Evolutionary conservation across 192 early-diverging fungal species (phyloP).

Genomic region (Phlyctochytrium arcticum): DNA sequence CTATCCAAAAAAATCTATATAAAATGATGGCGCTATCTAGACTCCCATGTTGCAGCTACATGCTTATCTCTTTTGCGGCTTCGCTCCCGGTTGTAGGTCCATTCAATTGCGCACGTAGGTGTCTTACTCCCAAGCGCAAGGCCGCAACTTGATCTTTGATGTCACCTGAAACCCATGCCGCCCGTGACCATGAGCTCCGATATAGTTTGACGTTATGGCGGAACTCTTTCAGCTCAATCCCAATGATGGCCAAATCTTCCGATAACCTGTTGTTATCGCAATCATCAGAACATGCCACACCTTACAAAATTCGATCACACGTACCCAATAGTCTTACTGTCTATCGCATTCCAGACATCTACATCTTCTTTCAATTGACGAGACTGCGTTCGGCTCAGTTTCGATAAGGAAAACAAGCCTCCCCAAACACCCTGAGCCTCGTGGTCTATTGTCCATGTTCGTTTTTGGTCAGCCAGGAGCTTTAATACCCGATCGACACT

Average conservation of each 20-base stretch:
- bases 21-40: too few relatives aligned
- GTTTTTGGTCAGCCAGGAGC: neutral
- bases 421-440: neutral
- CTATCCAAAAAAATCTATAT: too few relatives aligned
- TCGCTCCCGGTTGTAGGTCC: too few relatives aligned
- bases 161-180: conserved; percentile 1
- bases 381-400: conserved; percentile 10
- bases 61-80: too few relatives aligned
- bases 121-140: neutral
- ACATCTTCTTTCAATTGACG: conserved; percentile 19
- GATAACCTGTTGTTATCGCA: neutral
- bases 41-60: too few relatives aligned
- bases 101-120: too few relatives aligned
- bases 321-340: neutral
- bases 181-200: conserved; percentile 6
- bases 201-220: conserved; percentile 16
- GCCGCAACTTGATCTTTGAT: conserved; percentile 8
- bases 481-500: neutral
- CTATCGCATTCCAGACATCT: conserved; percentile 12
- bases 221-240: conserved; percentile 7
- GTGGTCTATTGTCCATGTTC: too few relatives aligned
- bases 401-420: neutral
- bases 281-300: too few relatives aligned
- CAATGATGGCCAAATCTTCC: conserved; percentile 1
- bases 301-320: too few relatives aligned